Evolutionary conservation across 495 filamentous ascomycete genomes (phyloP).

Genomic region (Apodospora peruviana): DNA sequence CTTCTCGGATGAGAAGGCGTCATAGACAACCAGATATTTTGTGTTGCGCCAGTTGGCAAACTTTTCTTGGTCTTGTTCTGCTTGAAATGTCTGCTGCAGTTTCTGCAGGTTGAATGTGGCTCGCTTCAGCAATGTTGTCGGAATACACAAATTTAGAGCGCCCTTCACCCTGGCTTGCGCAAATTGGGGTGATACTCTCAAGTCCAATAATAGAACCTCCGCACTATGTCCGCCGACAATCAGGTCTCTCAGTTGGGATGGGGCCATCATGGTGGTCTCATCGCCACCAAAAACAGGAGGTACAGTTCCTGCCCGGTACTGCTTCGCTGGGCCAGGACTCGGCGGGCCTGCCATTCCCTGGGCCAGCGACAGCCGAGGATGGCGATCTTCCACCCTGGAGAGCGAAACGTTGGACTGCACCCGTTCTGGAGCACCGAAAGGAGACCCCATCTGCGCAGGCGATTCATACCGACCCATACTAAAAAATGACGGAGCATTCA

Average conservation of each 20-base stretch:
- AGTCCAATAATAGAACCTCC: constrained; percentile 72
- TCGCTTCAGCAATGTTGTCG: constrained; percentile 87
- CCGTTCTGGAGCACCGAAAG: constrained; percentile 25
- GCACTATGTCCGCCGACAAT: constrained; percentile 49
- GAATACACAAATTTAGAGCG: constrained; percentile 89
- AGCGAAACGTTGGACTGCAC: constrained; percentile 23
- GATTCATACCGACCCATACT: constrained; percentile 30
- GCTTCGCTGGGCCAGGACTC: constrained; percentile 10
- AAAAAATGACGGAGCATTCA: constrained; percentile 29
- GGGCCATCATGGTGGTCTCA: constrained; percentile 53
- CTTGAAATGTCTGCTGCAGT: constrained; percentile 80
- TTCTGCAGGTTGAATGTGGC: constrained; percentile 89
- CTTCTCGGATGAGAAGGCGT: constrained; percentile 64
- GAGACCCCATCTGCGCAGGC: constrained; percentile 30
- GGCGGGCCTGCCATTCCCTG: constrained; percentile 25
- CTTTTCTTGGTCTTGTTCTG: constrained; percentile 60
- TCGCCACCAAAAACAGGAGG: constrained; percentile 42
- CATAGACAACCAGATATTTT: constrained; percentile 80
- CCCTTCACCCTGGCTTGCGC: constrained; percentile 65
- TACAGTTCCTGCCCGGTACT: constrained; percentile 50
- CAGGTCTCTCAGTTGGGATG: constrained; percentile 60
- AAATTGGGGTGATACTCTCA: constrained; percentile 82
- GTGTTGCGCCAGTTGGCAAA: constrained; percentile 73
- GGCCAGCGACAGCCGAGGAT: constrained; percentile 45
- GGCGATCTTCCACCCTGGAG: constrained; percentile 42